A percentile compares a stretch with the other conserved stretches of the same genome.
Conservation (phyloP, 345 rosid genomes). For the Citrus unshiu region DNA sequence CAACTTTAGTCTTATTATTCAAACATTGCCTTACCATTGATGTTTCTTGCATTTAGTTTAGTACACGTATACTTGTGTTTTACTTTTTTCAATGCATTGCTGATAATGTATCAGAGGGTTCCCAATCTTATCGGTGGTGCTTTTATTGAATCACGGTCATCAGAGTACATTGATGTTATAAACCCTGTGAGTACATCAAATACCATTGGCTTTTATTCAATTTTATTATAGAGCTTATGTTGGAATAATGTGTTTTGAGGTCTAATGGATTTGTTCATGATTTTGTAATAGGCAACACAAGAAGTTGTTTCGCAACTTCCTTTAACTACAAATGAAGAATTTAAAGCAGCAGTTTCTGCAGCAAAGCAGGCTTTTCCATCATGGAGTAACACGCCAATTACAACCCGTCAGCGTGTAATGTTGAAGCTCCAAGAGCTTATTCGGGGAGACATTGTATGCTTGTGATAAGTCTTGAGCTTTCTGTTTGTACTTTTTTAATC, state of each 20-base stretch:
- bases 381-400: conserved; percentile 88
- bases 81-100: background rate
- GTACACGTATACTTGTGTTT: background rate
- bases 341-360: conserved; percentile 83
- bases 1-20: background rate
- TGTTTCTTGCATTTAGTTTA: background rate
- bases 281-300: conserved; percentile 75
- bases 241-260: background rate
- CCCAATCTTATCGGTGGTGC: conserved; percentile 89
- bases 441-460: conserved; percentile 70
- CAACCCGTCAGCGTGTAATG: conserved; percentile 88
- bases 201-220: background rate
- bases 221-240: background rate
- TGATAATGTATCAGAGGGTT: conserved; percentile 49
- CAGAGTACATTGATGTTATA: conserved; percentile 62
- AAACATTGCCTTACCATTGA: background rate
- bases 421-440: conserved; percentile 92
- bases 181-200: conserved; percentile 66
- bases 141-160: conserved; percentile 69
- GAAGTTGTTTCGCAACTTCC: conserved; percentile 85
- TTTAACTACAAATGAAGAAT: conserved; percentile 84
- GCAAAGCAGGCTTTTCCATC: conserved; percentile 81
- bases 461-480: background rate
- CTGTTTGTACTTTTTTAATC: background rate
- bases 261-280: background rate